These are phyloP conservation scores for Cryphonectria japonica DNA, from an alignment of 2,329 filamentous ascomycete species.

Conservation along the genomic window DNA sequence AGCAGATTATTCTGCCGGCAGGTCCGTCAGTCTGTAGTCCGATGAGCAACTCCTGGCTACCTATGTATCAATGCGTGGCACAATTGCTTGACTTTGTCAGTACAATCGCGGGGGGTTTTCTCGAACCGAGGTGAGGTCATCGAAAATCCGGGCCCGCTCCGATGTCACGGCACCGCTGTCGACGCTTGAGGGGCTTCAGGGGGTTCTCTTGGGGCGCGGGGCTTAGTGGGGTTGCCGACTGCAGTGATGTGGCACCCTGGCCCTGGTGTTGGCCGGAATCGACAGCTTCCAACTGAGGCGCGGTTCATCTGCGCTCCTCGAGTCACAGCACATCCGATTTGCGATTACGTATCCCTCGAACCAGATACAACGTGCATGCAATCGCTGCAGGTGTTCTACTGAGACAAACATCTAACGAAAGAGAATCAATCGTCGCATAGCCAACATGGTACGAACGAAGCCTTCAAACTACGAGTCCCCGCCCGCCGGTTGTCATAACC, in stretches of 20 bases:
- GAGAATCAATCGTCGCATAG: background rate
- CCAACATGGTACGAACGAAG: slow-evolving; percentile 25
- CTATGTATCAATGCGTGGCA: background rate
- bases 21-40: background rate
- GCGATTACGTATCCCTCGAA: background rate
- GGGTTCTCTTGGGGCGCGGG: slow-evolving; percentile 12
- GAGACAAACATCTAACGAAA: background rate
- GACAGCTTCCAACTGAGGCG: background rate
- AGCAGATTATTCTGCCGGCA: background rate
- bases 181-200: slow-evolving; percentile 9
- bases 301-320: background rate
- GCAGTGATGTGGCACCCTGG: slow-evolving; percentile 2
- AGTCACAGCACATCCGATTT: background rate
- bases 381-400: background rate
- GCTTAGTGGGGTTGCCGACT: slow-evolving; percentile 18
- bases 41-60: background rate
- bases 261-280: slow-evolving; percentile 4
- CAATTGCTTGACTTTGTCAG: background rate
- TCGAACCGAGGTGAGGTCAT: slow-evolving; percentile 21
- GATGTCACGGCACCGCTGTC: slow-evolving; percentile 20
- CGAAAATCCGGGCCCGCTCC: background rate
- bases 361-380: background rate
- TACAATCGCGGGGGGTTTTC: background rate
- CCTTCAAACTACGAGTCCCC: background rate
- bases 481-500: background rate